Evolutionary conservation across 2,329 filamentous ascomycete species (phyloP), one percentile per base, ranked within the genome.

Genomic region (Coniochaeta sp.): DNA sequence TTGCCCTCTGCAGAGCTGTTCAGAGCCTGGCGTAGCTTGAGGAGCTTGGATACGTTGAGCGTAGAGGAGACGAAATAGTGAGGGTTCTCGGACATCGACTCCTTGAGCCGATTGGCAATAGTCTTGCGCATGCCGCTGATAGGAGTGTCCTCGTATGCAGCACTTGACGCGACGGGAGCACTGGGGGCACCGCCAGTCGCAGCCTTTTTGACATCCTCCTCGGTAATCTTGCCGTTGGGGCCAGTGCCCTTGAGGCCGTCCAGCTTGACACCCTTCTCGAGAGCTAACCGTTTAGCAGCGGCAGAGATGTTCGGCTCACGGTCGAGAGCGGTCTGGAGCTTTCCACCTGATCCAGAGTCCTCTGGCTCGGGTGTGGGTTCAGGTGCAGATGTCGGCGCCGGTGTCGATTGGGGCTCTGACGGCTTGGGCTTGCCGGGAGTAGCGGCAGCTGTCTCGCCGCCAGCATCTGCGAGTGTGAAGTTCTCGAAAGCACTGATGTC

Each of bases 31-130:
- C 95, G 92, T 69, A 99, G 92, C 83, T 97, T 98, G 71, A 96
- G 81, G 57, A 99, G 90, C 85, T 98, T 98, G 76, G 82, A 85
- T 65, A 99, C 95, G 61, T 93, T 98, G 72, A 99, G 85, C 68
- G 86, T 87, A 70, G 91, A 89, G 69, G 91, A 91, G 70, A 99
- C 93, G 74, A 93, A 99, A 86, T 96, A 99, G 84, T 98, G 95
- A 63, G 95, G 95, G 84, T 97, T 98, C 78, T 93, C 88, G 77
- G 90, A 86, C 76, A 91, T 84, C 50, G 93, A 98, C 80, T 96
- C 84, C 71, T 88, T 88, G 62, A 99, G 89, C 68, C 95, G 91
- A 77, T 79, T 87, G 76, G 95, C 95, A 75, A 99, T 99, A 67
- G 90, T 93, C 87, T 97, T 98, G 82, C 95, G 93, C 95, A 99